Percentiles rank a stretch among this genome's conserved stretches.
Conservation (phyloP, 2,329 filamentous ascomycete species). For the Xylariaceae sp. region DNA sequence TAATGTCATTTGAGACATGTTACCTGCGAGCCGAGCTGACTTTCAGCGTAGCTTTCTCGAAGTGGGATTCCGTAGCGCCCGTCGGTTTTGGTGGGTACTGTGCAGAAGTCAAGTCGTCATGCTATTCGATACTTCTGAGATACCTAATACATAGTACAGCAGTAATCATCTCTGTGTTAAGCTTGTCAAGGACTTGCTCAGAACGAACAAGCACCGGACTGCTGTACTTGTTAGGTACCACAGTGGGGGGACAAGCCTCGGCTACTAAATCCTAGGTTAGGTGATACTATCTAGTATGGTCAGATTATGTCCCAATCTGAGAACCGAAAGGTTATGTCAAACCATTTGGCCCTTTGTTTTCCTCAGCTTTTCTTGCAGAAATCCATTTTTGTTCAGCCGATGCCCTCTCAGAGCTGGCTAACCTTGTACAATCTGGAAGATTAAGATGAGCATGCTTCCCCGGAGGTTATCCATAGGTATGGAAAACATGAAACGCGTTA, state of each 20-base stretch:
- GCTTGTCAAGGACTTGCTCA: conserved; percentile 1
- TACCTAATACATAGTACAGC: too few species aligned
- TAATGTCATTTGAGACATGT: neutral
- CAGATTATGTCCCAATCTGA: too few species aligned
- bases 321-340: too few species aligned
- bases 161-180: neutral
- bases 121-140: conserved; percentile 10
- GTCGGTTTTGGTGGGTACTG: conserved; percentile 5
- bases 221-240: too few species aligned
- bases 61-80: conserved; percentile 6
- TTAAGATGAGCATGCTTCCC: conserved; percentile 9
- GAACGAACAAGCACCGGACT: conserved; percentile 1
- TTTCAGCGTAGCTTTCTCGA: neutral
- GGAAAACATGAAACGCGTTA: conserved; percentile 11
- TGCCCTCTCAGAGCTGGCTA: neutral
- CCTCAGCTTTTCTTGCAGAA: neutral
- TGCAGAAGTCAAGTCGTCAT: conserved; percentile 14
- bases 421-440: neutral
- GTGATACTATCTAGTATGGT: too few species aligned
- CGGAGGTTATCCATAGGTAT: conserved; percentile 5
- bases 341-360: too few species aligned
- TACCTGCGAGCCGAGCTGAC: conserved; percentile 2
- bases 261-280: too few species aligned
- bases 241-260: too few species aligned
- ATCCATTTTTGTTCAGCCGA: neutral